phyloP scores from a whole-genome alignment of 1,284 basidiomycete genomes.

The Ganoderma sp. region DNA sequence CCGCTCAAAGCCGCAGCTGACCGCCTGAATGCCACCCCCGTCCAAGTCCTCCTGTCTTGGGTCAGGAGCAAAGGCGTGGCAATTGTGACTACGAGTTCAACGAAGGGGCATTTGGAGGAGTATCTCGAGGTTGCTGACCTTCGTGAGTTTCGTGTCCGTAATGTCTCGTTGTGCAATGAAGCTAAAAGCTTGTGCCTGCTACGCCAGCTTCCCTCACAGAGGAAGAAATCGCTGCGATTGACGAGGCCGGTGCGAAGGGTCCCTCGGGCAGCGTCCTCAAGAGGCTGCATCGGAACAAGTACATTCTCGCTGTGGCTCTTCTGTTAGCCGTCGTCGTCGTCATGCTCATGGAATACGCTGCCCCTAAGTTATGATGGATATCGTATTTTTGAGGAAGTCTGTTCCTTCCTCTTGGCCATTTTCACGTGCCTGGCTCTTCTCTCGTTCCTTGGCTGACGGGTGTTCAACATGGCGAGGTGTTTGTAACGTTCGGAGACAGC shows the following conservation, averaged over 20 bases:
- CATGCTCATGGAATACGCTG: not conserved
- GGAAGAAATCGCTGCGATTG: conserved; percentile 63
- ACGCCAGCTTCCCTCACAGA: conserved; percentile 45
- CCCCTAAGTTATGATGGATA: no score
- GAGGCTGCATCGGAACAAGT: not conserved
- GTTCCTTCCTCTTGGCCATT: not conserved
- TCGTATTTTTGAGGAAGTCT: not conserved
- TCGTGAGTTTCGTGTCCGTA: conserved; percentile 44
- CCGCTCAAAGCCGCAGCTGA: conserved; percentile 63
- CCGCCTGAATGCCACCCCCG: conserved; percentile 59
- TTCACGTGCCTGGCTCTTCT: not conserved
- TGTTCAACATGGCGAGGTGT: not conserved
- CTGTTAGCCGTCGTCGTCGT: not conserved
- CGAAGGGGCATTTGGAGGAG: conserved; percentile 63
- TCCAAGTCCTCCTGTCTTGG: conserved; percentile 76
- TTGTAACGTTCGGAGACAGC: not conserved
- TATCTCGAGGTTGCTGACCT: conserved; percentile 71
- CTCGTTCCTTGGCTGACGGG: not conserved
- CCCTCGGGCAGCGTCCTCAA: conserved; percentile 18
- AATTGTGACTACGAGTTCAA: conserved; percentile 75
- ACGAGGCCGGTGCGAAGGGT: conserved; percentile 56
- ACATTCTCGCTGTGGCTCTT: not conserved
- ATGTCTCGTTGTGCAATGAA: not conserved
- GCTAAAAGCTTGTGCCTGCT: no score
- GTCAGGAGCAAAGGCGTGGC: conserved; percentile 68